Evolutionary conservation across 345 rosid genomes (phyloP), one percentile per base, ranked within the genome.

Genomic region (Citrus reticulata): DNA sequence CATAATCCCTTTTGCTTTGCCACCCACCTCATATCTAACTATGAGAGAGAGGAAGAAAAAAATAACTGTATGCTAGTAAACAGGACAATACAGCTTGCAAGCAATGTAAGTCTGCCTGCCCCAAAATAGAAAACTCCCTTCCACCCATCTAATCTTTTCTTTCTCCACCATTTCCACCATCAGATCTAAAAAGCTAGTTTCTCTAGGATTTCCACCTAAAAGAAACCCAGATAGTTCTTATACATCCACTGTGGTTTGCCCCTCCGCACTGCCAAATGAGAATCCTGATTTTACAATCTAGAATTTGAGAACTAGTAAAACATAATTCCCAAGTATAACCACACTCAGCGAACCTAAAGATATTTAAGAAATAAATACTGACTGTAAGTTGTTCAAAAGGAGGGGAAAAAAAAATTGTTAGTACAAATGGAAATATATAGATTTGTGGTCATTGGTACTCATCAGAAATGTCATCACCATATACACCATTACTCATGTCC

Each of bases 401-500:
- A 5, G 37, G 24, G 37, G 37, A 27, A 32, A 32, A 39, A 39
- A 4, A 76, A 67, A 24, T 68, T 34, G 16, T 32, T 5, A 67
- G 70, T 63, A 77, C 73, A 59, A 66, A 73, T 35, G 17, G 35
- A 37, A 58, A 46, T 22, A 14, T 55, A 54, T 27, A 72, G 55
- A 55, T 37, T n/a, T 72, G 30, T 32, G 61, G 59, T 67, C 75
- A 82, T 39, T 62, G 66, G 55, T 79, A 79, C 22, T 85, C 85
- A 78, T 89, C 93, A 24, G 91, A 92, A 70, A 78, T 83, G 81
- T 88, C 89, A 20, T 84, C 91, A 17, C 83, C 88, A 74, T 82
- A 80, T 66, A 85, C 75, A 81, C 89, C 90, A 8, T 93, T 89
- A 75, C 87, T 83, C 46, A 64, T 80, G 75, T 89, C 95, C 74